A percentile compares a stretch with the other conserved stretches of the same genome.
Evolutionary conservation across 192 early-diverging fungal species (phyloP).

Genomic region (Coemansia sp.): DNA sequence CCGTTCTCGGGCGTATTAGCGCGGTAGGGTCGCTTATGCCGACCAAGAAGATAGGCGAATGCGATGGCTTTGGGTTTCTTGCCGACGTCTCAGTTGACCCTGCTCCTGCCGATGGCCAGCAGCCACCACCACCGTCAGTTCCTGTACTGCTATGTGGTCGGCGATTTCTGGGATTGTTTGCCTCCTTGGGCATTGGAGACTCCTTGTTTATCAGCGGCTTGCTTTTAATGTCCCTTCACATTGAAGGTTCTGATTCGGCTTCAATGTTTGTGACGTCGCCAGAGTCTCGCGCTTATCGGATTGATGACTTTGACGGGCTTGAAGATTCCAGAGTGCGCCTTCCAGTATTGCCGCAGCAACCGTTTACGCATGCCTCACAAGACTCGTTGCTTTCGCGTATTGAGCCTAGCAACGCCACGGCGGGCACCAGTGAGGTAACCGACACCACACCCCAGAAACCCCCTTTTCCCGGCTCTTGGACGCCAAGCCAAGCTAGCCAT

Average conservation of each 20-base stretch:
- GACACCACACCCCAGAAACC: neutral
- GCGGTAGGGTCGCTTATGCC: slow-evolving; percentile 18
- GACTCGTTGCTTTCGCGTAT: slow-evolving; percentile 28
- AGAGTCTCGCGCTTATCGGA: slow-evolving; percentile 10
- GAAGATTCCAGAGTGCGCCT: slow-evolving; percentile 12
- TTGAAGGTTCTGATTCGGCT: neutral
- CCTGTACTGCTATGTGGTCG: slow-evolving; percentile 13
- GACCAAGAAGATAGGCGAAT: neutral
- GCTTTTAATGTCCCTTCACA: neutral
- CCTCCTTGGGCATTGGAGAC: slow-evolving; percentile 19
- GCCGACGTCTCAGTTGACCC: slow-evolving; percentile 13
- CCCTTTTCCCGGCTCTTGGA: neutral
- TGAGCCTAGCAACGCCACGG: neutral
- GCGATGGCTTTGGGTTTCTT: slow-evolving; percentile 10
- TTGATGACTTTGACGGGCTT: slow-evolving; percentile 30
- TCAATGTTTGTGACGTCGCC: slow-evolving; percentile 13
- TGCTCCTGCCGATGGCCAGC: neutral
- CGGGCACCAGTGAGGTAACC: neutral
- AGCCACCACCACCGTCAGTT: neutral
- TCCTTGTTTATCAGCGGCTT: slow-evolving; percentile 23
- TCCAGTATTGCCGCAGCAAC: slow-evolving; percentile 3
- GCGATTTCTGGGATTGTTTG: slow-evolving; percentile 23
- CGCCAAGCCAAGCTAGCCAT: neutral
- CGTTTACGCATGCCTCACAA: slow-evolving; percentile 32
- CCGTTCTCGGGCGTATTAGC: slow-evolving; percentile 15